These are phyloP conservation scores for Candida silvicultrix DNA, from an alignment of 805 yeast genomes.

Conservation along the genomic window DNA sequence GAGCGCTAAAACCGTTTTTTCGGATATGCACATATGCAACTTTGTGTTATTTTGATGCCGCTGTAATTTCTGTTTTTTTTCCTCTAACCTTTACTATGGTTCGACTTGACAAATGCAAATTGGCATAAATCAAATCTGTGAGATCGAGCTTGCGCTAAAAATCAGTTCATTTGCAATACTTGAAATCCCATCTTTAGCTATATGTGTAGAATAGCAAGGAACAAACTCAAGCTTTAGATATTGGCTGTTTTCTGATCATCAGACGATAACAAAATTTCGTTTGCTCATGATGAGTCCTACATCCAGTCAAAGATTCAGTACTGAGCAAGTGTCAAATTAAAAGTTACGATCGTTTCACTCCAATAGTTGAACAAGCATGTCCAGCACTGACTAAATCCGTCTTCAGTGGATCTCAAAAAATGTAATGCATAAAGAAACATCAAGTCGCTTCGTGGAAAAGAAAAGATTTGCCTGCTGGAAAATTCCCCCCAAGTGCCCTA, in stretches of 20 bases:
- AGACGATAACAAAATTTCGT: background rate
- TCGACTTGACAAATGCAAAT: background rate
- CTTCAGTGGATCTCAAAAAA: background rate
- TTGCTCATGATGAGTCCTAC: background rate
- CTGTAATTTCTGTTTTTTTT: background rate
- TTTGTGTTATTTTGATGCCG: background rate
- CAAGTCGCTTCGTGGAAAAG: background rate
- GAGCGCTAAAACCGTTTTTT: background rate
- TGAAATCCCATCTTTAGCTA: background rate
- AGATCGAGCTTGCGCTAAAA: background rate
- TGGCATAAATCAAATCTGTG: background rate
- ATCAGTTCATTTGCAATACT: background rate
- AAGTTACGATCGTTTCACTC: background rate
- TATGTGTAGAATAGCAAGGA: background rate
- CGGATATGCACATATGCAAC: background rate
- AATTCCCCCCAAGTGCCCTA: background rate
- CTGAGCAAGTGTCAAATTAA: background rate
- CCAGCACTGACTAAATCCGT: background rate
- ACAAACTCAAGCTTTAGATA: background rate
- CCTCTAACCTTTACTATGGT: background rate
- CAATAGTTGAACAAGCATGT: background rate
- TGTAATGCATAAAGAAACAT: background rate
- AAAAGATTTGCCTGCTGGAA: background rate
- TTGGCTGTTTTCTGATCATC: background rate
- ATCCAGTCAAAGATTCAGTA: background rate